Conservation (phyloP, 192 early-diverging fungal genomes). For the Coemansia sp. region DNA sequence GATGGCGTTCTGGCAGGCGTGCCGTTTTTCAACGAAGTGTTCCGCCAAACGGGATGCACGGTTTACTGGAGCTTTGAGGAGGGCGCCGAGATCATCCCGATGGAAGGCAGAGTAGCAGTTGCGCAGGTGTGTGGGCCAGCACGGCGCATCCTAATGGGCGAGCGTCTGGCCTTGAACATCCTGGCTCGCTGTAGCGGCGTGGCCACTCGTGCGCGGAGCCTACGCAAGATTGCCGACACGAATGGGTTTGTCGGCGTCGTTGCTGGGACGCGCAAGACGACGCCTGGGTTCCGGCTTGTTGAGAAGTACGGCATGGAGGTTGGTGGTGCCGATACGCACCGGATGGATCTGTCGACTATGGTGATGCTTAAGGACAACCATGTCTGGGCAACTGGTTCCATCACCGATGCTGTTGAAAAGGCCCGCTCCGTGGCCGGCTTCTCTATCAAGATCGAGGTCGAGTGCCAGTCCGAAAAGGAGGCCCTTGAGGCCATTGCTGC, state of each 20-base stretch:
- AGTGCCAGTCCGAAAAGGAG: conserved; percentile 89
- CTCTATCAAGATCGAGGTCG: conserved; percentile 95
- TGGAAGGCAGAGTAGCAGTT: conserved; percentile 55
- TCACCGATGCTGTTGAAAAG: conserved; percentile 82
- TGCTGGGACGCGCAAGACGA: conserved; percentile 97
- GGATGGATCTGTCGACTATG: conserved; percentile 95
- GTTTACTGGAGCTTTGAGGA: conserved; percentile 87
- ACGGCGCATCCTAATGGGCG: conserved; percentile 85
- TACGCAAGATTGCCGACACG: conserved; percentile 64
- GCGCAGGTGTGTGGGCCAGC: conserved; percentile 84
- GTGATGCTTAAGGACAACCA: conserved; percentile 99
- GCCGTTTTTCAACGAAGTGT: conserved; percentile 96
- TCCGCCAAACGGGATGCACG: conserved; percentile 86
- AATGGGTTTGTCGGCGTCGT: conserved; percentile 81
- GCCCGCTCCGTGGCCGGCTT: conserved; percentile 88
- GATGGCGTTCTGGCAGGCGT: conserved; percentile 89
- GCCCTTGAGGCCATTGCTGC: conserved; percentile 95
- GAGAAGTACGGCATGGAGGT: conserved; percentile 98
- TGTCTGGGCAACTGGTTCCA: conserved; percentile 91
- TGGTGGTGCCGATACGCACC: conserved; percentile 96
- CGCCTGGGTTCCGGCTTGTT: conserved; percentile 94
- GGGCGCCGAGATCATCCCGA: conserved; percentile 79
- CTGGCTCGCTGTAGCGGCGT: conserved; percentile 93
- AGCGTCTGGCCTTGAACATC: conserved; percentile 93
- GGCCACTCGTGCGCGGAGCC: conserved; percentile 63